phyloP scores from a whole-genome alignment of 306 rosid genomes.

The Lathyrus tuberosus region DNA sequence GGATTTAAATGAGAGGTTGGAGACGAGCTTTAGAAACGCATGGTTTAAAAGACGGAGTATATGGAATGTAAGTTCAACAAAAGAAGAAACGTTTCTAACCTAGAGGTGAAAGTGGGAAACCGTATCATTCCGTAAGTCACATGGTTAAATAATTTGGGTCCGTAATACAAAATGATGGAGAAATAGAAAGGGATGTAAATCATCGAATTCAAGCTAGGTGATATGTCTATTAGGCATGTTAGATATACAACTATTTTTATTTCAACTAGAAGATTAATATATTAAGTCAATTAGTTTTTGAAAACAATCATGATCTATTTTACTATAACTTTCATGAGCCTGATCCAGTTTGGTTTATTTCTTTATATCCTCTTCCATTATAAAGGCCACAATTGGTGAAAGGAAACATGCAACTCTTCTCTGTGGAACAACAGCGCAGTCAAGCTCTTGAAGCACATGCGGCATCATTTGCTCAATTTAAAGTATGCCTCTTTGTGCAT shows the following conservation, averaged over 20 bases:
- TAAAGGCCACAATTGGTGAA: constrained; percentile 96
- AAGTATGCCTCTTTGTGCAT: constrained; percentile 51
- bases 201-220: no score
- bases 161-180: no score
- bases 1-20: no score
- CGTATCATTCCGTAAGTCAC: no score
- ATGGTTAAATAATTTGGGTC: no score
- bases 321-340: constrained; percentile 21
- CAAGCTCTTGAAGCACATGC: constrained; percentile 99
- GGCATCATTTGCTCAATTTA: constrained; percentile 93
- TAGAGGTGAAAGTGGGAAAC: no score
- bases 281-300: constrained; percentile 23
- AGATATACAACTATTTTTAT: constrained; percentile 18
- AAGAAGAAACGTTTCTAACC: no score
- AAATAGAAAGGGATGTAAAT: no score
- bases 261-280: constrained; percentile 8
- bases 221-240: not conserved
- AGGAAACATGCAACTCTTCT: constrained; percentile 98
- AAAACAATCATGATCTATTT: constrained; percentile 23
- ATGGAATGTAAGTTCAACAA: no score
- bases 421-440: constrained; percentile 97
- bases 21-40: no score
- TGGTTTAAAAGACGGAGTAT: no score
- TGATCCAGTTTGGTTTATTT: constrained; percentile 33
- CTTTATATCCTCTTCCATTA: constrained; percentile 31